Evolutionary conservation across 2,329 filamentous ascomycete genomes (phyloP).

Genomic region (Phialophora macrospora): DNA sequence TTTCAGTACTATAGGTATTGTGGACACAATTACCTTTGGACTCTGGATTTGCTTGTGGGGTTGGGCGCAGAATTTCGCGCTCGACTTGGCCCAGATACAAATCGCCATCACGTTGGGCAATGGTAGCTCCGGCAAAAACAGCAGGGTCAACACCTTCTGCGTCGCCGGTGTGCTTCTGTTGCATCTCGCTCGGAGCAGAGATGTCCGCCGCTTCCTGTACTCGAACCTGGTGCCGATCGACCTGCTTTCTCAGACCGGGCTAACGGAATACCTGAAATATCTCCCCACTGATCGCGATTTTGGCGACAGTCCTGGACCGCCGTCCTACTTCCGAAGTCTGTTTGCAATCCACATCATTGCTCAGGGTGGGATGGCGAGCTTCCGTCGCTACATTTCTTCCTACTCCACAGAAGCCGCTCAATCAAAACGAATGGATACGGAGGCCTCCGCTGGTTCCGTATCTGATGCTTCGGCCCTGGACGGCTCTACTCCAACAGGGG

Average conservation of each 20-base stretch:
- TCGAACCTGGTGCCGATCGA: slow-evolving; percentile 52
- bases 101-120: slow-evolving; percentile 90
- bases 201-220: slow-evolving; percentile 57
- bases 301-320: slow-evolving; percentile 46
- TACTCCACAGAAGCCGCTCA: slow-evolving; percentile 49
- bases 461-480: slow-evolving; percentile 52
- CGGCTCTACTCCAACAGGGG: slow-evolving; percentile 47
- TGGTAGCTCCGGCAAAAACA: slow-evolving; percentile 62
- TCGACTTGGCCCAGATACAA: slow-evolving; percentile 90
- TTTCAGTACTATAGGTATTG: slow-evolving; percentile 78
- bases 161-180: slow-evolving; percentile 53
- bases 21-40: slow-evolving; percentile 81
- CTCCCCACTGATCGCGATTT: slow-evolving; percentile 49
- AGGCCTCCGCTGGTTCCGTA: slow-evolving; percentile 51
- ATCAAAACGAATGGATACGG: slow-evolving; percentile 51
- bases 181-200: slow-evolving; percentile 53
- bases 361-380: slow-evolving; percentile 55
- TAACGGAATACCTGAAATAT: slow-evolving; percentile 51
- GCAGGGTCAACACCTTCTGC: slow-evolving; percentile 53
- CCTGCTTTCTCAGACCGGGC: slow-evolving; percentile 49
- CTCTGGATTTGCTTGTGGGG: slow-evolving; percentile 88
- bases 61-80: slow-evolving; percentile 81
- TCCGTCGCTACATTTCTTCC: slow-evolving; percentile 53
- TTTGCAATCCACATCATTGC: slow-evolving; percentile 56
- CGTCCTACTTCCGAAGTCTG: slow-evolving; percentile 53